A percentile compares a stretch with the other conserved stretches of the same genome.
phyloP scores from a whole-genome alignment of 2,329 filamentous ascomycete genomes.

The Emergomyces orientalis region DNA sequence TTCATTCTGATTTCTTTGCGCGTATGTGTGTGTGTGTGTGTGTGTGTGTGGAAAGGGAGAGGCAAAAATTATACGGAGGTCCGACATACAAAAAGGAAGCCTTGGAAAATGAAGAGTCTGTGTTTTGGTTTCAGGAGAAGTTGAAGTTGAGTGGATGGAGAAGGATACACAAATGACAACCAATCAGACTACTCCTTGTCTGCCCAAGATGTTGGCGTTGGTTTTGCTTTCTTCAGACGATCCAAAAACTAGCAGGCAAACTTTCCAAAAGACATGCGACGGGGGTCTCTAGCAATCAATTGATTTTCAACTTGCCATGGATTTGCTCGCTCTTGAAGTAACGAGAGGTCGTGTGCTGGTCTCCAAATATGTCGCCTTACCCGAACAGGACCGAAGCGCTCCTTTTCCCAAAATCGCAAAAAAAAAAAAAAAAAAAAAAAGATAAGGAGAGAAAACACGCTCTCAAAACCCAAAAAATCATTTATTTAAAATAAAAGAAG shows the following conservation, averaged over 20 bases:
- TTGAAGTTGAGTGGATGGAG: not conserved
- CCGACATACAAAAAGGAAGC: no score
- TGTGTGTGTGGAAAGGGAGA: not conserved
- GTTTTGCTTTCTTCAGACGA: not conserved
- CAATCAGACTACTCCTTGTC: not conserved
- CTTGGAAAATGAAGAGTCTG: not conserved
- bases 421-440: not conserved
- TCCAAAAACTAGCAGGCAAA: not conserved
- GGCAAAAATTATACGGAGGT: not conserved
- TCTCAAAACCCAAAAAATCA: not conserved
- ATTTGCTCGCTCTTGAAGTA: not conserved
- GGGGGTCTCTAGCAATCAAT: not conserved
- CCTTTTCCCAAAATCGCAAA: not conserved
- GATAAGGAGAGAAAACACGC: not conserved
- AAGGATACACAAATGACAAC: not conserved
- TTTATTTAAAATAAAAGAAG: not conserved
- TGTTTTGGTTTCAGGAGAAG: not conserved
- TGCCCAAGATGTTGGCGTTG: not conserved
- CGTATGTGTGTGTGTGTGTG: not conserved
- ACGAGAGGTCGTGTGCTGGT: not conserved
- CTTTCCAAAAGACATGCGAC: not conserved
- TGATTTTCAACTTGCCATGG: not conserved
- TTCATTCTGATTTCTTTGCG: not conserved
- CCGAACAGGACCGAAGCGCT: not conserved
- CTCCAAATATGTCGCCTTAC: not conserved